A percentile compares a stretch with the other conserved stretches of the same genome.
phyloP scores from a whole-genome alignment of 1,284 basidiomycete species.

The Psilocybe mexicana region DNA sequence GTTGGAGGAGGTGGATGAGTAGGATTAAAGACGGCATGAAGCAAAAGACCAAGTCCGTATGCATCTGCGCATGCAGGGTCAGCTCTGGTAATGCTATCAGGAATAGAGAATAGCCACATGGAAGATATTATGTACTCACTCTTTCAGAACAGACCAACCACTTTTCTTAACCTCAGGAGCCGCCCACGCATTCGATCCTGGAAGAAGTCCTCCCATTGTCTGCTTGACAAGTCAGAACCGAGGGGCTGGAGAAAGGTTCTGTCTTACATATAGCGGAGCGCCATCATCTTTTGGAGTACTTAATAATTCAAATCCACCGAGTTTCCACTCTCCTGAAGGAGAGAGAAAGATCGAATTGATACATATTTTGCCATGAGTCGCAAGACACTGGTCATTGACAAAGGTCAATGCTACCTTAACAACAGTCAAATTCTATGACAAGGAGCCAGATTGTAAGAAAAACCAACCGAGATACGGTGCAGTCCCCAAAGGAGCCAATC shows the following conservation, averaged over 20 bases:
- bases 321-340: conserved; percentile 92
- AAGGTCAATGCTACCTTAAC: conserved; percentile 86
- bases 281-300: conserved; percentile 79
- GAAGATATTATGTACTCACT: conserved; percentile 50
- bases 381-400: conserved; percentile 83
- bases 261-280: conserved; percentile 76
- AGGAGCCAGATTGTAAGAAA: neutral
- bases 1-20: conserved; percentile 70
- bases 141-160: conserved; percentile 83
- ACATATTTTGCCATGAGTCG: conserved; percentile 87
- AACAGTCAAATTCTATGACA: neutral
- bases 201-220: conserved; percentile 72
- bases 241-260: conserved; percentile 1
- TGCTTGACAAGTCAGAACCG: conserved; percentile 32
- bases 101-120: conserved; percentile 4
- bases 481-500: conserved; percentile 96
- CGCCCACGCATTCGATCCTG: conserved; percentile 57
- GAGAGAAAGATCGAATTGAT: conserved; percentile 86
- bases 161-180: conserved; percentile 91
- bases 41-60: conserved; percentile 84
- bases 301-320: conserved; percentile 92
- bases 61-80: conserved; percentile 77
- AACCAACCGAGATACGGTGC: conserved; percentile 82
- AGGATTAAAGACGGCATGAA: conserved; percentile 87
- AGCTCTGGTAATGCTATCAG: conserved; percentile 44